Evolutionary conservation across 2,329 filamentous ascomycete genomes (phyloP).

Genomic region (Trichoderma gracile): DNA sequence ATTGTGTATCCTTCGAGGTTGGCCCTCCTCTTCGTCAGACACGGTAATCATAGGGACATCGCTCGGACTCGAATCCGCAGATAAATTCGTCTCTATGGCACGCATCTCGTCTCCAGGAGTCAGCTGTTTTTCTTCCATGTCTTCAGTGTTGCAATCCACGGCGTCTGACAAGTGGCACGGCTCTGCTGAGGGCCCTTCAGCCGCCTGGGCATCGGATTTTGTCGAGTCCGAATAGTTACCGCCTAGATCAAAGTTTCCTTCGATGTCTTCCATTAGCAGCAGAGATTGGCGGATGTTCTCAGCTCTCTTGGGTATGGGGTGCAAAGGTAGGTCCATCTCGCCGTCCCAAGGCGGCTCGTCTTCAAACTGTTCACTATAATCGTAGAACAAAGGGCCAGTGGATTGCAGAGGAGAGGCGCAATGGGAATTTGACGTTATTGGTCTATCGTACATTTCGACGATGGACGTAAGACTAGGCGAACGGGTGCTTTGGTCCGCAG

Average conservation of each 20-base stretch:
- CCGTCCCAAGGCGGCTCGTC: slow-evolving; percentile 31
- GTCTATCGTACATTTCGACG: slow-evolving; percentile 49
- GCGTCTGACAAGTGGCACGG: not conserved
- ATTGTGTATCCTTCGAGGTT: not conserved
- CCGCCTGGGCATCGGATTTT: not conserved
- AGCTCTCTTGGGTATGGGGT: slow-evolving; percentile 37
- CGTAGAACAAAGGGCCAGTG: slow-evolving; percentile 50
- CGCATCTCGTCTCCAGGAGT: not conserved
- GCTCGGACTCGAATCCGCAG: not conserved
- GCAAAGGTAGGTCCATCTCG: slow-evolving; percentile 32
- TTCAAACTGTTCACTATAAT: slow-evolving; percentile 56
- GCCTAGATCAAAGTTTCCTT: slow-evolving; percentile 14
- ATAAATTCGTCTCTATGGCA: not conserved
- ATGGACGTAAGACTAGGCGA: slow-evolving; percentile 54
- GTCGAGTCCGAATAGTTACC: not conserved
- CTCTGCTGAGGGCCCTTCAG: slow-evolving; percentile 1
- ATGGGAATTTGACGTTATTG: slow-evolving; percentile 32
- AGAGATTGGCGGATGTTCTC: slow-evolving; percentile 32
- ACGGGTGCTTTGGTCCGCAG: slow-evolving; percentile 43
- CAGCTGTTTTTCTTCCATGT: not conserved
- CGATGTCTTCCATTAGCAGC: slow-evolving; percentile 29
- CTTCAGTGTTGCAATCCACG: not conserved
- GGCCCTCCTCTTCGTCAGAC: slow-evolving; percentile 2
- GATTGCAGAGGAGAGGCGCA: slow-evolving; percentile 35
- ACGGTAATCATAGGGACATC: not conserved